Percentiles rank a stretch among this genome's conserved stretches.
phyloP scores from a whole-genome alignment of 352 stramenopile genomes.

The Phytophthora tentaculata region DNA sequence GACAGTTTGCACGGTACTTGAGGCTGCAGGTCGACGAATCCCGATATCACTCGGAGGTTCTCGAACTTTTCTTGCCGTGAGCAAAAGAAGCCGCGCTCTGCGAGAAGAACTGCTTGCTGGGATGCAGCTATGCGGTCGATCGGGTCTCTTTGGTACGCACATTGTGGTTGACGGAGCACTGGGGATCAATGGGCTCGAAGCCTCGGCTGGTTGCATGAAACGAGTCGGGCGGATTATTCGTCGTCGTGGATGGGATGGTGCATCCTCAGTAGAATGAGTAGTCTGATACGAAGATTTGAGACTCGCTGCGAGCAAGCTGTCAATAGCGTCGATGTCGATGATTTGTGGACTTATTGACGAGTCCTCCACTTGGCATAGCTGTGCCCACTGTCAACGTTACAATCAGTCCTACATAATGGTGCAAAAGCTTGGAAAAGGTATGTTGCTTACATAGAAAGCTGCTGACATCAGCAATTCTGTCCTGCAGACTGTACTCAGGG shows the following conservation, averaged over 20 bases:
- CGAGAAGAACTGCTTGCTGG: conserved; percentile 25
- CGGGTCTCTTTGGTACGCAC: conserved; percentile 32
- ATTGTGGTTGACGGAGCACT: conserved; percentile 8
- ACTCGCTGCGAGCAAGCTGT: conserved; percentile 49
- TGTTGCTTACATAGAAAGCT: conserved; percentile 49
- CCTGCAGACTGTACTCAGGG: conserved; percentile 42
- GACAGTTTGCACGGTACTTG: conserved; percentile 10
- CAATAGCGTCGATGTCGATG: conserved; percentile 72
- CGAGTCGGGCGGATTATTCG: conserved; percentile 14
- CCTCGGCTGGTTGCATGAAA: conserved; percentile 11
- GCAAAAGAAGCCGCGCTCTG: conserved; percentile 23
- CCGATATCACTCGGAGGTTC: conserved; percentile 11
- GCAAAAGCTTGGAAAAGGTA: not conserved
- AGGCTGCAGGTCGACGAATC: not conserved
- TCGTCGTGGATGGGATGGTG: not conserved
- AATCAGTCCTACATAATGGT: conserved; percentile 10
- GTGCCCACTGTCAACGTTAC: conserved; percentile 39
- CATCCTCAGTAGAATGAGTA: conserved; percentile 3
- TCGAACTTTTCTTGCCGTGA: conserved; percentile 5
- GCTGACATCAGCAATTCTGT: conserved; percentile 43
- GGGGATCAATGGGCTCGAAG: conserved; percentile 20
- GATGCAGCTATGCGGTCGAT: conserved; percentile 41
- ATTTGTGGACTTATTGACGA: conserved; percentile 11
- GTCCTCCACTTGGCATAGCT: conserved; percentile 41
- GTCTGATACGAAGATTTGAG: conserved; percentile 23